Conservation (phyloP, 2,329 filamentous ascomycete genomes). For the Colletotrichum falcatum region DNA sequence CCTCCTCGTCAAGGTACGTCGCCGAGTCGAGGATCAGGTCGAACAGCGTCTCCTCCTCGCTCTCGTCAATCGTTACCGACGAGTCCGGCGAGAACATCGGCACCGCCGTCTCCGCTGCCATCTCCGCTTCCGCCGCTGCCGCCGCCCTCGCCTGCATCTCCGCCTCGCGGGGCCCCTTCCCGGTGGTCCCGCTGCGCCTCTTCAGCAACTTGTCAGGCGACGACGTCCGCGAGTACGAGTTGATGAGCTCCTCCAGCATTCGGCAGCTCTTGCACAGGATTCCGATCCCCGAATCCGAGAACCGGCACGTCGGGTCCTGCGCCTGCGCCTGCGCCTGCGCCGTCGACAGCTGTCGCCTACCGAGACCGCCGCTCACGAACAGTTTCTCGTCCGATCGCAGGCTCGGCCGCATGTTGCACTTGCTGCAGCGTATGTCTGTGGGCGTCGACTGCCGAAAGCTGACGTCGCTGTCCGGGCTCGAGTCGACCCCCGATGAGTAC, state of each 20-base stretch:
- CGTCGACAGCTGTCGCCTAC: background rate
- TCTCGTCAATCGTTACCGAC: constrained; percentile 26
- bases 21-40: constrained; percentile 35
- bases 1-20: constrained; percentile 30
- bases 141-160: background rate
- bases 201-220: constrained; percentile 6
- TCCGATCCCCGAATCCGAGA: constrained; percentile 38
- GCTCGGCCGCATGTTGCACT: constrained; percentile 35
- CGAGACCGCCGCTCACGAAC: constrained; percentile 7
- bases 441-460: constrained; percentile 18
- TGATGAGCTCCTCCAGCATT: constrained; percentile 37
- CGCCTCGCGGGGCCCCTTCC: background rate
- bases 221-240: constrained; percentile 35
- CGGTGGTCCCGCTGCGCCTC: background rate
- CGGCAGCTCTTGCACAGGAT: constrained; percentile 33
- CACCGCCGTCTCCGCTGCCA: background rate
- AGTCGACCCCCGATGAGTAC: constrained; percentile 35
- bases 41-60: constrained; percentile 37
- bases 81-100: constrained; percentile 16
- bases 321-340: background rate
- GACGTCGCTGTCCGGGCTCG: constrained; percentile 30
- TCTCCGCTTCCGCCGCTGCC: background rate
- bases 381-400: constrained; percentile 29
- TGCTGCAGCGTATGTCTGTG: constrained; percentile 37
- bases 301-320: constrained; percentile 21